Evolutionary conservation across 2,329 filamentous ascomycete genomes (phyloP).

Genomic region (Pestalotiopsis sp.): DNA sequence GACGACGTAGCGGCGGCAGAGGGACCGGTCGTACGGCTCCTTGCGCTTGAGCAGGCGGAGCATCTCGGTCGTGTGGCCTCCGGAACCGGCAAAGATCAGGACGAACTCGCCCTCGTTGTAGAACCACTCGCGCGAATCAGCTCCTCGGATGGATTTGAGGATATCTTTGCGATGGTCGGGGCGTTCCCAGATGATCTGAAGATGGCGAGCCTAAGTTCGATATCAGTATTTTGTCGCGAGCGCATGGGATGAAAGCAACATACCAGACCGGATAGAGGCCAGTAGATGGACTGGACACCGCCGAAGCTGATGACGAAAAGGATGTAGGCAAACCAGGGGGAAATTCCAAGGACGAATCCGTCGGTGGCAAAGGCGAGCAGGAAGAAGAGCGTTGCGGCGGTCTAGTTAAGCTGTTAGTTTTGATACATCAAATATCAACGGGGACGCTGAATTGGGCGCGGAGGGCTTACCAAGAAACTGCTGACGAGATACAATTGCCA

Average conservation of each 20-base stretch:
- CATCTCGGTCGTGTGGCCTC: constrained; percentile 96
- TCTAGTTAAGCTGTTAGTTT: background rate
- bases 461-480: background rate
- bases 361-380: no score
- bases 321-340: background rate
- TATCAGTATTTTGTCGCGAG: background rate
- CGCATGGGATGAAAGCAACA: background rate
- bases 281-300: background rate
- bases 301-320: background rate
- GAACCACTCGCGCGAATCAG: background rate
- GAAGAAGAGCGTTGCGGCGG: background rate
- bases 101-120: constrained; percentile 49
- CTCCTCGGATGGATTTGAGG: background rate
- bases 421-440: background rate
- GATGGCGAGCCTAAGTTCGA: background rate
- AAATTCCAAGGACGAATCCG: no score
- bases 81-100: constrained; percentile 84
- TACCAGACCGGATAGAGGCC: background rate
- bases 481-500: background rate
- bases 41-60: constrained; percentile 72
- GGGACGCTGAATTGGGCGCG: no score
- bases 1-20: constrained; percentile 79
- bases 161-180: background rate
- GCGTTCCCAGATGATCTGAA: background rate
- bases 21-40: background rate